Conservation (phyloP, 768 basidiomycete genomes). For the Mycena belliarum region DNA sequence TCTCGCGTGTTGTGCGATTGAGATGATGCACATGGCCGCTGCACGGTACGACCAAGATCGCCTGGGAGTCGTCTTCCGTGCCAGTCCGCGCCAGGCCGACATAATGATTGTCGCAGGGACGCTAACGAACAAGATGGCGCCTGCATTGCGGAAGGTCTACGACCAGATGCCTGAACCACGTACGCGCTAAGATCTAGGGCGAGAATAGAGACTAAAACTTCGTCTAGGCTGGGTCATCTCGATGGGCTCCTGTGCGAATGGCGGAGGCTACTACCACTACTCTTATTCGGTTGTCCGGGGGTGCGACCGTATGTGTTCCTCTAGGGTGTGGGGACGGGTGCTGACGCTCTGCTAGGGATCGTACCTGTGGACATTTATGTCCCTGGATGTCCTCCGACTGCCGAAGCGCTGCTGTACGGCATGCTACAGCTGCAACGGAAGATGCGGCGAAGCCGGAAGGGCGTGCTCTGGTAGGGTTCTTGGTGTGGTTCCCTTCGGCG, state of each 20-base stretch:
- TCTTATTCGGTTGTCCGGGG: slow-evolving; percentile 98
- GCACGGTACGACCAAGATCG: slow-evolving; percentile 98
- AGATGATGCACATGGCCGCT: slow-evolving; percentile 99
- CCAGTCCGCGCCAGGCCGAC: slow-evolving; percentile 96
- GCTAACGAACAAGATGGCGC: slow-evolving; percentile 99
- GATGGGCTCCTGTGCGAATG: slow-evolving; percentile 99
- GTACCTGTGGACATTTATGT: slow-evolving; percentile 99
- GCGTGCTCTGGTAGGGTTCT: slow-evolving; percentile 74
- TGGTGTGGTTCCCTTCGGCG: not conserved
- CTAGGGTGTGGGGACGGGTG: slow-evolving; percentile 4
- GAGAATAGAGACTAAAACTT: slow-evolving; percentile 7
- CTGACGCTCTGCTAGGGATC: slow-evolving; percentile 57
- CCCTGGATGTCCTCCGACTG: slow-evolving; percentile 91
- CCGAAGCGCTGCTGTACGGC: slow-evolving; percentile 96
- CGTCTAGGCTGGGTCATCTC: slow-evolving; percentile 92
- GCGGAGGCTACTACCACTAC: slow-evolving; percentile 96
- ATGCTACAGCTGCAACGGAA: slow-evolving; percentile 97
- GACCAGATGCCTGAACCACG: slow-evolving; percentile 99
- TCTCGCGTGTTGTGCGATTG: slow-evolving; percentile 98
- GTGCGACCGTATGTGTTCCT: slow-evolving; percentile 77
- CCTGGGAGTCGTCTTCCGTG: slow-evolving; percentile 96
- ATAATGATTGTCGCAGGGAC: slow-evolving; percentile 99
- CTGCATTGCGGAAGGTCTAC: slow-evolving; percentile 93
- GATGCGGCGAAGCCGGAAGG: slow-evolving; percentile 87
- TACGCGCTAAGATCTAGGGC: slow-evolving; percentile 36